Evolutionary conservation across 1,139 yeast genomes (phyloP), one percentile per base, ranked within the genome.

Genomic region (Taiozyma sp.): DNA sequence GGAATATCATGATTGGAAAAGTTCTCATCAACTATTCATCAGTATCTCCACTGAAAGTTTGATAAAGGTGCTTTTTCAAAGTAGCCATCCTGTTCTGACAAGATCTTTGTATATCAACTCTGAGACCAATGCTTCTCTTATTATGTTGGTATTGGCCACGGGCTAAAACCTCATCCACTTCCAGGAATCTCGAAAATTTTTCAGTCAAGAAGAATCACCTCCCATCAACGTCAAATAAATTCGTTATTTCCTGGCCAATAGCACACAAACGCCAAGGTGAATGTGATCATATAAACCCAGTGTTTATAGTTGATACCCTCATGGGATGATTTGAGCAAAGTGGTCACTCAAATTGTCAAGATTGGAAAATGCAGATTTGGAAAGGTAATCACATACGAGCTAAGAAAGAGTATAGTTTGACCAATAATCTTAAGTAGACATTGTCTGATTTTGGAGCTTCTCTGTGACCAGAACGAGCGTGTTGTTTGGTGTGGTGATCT

Each of bases 381-480:
- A 36, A 46, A 30, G 16, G 27, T 22, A 16, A 14, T 34, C 53
- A 88, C 96, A 79, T 87, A 88, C 99, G 97, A 81, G 98, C 97
- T 80, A 93, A 84, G 96, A 90, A 95, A 73, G 97, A 80, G 89
- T 92, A 93, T 71, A 93, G 84, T 86, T 92, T 92, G 76, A 93
- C 99, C 80, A 93, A 87, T 75, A 93, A 80, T 80, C 87, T 87
- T 81, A 93, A 84, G 96, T 95, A 93, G 79, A 92, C 97, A 76
- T 93, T 95, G 81, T 93, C 97, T 66, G 98, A 92, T 84, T 91
- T 91, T 80, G 99, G 99, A 78, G 97, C 97, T 73, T 87, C 80
- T 83, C 99, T 92, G 89, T 90, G 96, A 78, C 96, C 87, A 68
- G 86, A 80, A 81, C 92, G 89, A 75, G 81, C 83, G 87, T 93